Percentiles rank a stretch among this genome's conserved stretches.
Conservation (phyloP, 495 filamentous ascomycete genomes). For the Evansstolkia leycettana region DNA sequence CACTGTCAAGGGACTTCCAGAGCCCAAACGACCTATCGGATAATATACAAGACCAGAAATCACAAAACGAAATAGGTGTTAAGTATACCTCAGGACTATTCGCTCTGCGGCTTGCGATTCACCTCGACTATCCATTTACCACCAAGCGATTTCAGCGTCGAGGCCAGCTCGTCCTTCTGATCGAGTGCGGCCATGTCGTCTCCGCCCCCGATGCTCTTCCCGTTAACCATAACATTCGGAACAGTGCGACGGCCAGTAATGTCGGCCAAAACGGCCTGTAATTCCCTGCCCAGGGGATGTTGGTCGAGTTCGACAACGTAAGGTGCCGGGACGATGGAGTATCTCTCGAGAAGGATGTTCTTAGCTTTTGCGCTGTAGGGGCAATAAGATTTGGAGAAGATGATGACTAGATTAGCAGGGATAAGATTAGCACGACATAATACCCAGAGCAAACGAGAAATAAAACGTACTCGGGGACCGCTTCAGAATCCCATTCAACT, state of each 20-base stretch:
- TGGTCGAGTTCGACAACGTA: constrained; percentile 85
- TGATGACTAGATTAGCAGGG: constrained; percentile 50
- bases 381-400: constrained; percentile 93
- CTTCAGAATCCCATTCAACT: constrained; percentile 68
- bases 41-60: too few relatives aligned
- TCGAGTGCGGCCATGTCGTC: constrained; percentile 75
- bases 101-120: constrained; percentile 8
- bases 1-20: too few relatives aligned
- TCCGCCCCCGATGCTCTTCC: constrained; percentile 79
- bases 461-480: constrained; percentile 59
- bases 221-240: constrained; percentile 81
- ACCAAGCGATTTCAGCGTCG: constrained; percentile 60
- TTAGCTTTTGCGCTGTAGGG: constrained; percentile 77
- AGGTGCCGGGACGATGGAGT: constrained; percentile 69
- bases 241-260: constrained; percentile 77
- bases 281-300: constrained; percentile 54
- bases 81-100: too few relatives aligned
- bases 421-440: constrained; percentile 9
- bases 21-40: too few relatives aligned
- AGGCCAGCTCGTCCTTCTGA: constrained; percentile 50
- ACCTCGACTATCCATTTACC: constrained; percentile 55
- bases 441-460: neutral
- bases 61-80: too few relatives aligned
- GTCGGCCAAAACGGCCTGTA: constrained; percentile 57
- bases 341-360: constrained; percentile 64